phyloP scores from a whole-genome alignment of 169 alveolate species.

The Cryptosporidium xiaoi region DNA sequence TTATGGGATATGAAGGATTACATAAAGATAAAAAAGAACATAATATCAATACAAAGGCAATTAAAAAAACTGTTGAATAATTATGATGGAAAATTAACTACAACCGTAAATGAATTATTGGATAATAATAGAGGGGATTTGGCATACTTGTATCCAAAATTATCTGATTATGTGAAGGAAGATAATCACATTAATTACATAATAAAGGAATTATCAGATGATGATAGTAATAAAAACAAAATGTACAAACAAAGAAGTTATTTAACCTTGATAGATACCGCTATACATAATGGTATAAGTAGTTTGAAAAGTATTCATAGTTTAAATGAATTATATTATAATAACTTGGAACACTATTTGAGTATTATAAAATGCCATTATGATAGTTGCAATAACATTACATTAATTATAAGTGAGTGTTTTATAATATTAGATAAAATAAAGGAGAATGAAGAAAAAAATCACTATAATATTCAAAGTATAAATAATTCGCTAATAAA shows the following conservation, averaged over 20 bases:
- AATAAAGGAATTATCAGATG: slow-evolving; percentile 14
- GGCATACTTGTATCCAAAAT: slow-evolving; percentile 15
- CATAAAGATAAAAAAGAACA: slow-evolving; percentile 9
- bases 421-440: slow-evolving; percentile 29
- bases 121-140: background rate
- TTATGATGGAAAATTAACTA: slow-evolving; percentile 24
- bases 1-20: slow-evolving; percentile 45
- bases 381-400: background rate
- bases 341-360: slow-evolving; percentile 18
- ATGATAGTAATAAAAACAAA: background rate
- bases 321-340: slow-evolving; percentile 23
- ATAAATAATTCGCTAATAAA: slow-evolving; percentile 23
- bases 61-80: slow-evolving; percentile 8
- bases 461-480: slow-evolving; percentile 7
- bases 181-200: slow-evolving; percentile 16
- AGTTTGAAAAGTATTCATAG: background rate
- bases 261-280: slow-evolving; percentile 26
- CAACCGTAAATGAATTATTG: background rate
- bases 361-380: background rate
- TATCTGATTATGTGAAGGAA: background rate
- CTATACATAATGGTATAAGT: slow-evolving; percentile 1
- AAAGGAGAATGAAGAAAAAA: slow-evolving; percentile 5
- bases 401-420: slow-evolving; percentile 10
- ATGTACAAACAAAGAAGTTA: slow-evolving; percentile 64
- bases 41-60: slow-evolving; percentile 23